A percentile compares a stretch with the other conserved stretches of the same genome.
Evolutionary conservation across 228 moss, liverwort and hornwort genomes (phyloP).

Genomic region (Sphagnum magellanicum): DNA sequence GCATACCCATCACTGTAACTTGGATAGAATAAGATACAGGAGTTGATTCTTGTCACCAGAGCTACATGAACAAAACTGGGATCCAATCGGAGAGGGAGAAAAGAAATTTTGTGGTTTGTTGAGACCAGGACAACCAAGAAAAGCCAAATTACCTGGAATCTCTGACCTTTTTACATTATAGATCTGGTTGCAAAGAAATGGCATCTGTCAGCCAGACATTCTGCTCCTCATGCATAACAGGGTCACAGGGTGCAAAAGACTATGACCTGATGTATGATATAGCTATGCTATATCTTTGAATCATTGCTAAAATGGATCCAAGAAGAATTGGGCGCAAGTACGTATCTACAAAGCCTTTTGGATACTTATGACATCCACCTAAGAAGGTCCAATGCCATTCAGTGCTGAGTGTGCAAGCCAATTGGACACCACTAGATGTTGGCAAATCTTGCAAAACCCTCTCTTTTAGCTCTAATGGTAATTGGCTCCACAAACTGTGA

Average conservation of each 20-base stretch:
- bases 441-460: background rate
- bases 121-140: too few relatives aligned
- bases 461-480: background rate
- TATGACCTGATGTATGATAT: background rate
- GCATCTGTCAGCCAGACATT: too few relatives aligned
- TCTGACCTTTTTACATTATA: too few relatives aligned
- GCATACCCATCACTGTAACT: too few relatives aligned
- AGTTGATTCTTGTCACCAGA: too few relatives aligned
- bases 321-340: background rate
- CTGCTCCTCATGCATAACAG: too few relatives aligned
- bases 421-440: background rate
- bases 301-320: background rate
- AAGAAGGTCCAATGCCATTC: background rate
- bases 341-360: background rate
- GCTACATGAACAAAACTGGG: too few relatives aligned
- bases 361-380: background rate
- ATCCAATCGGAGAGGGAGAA: too few relatives aligned
- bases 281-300: background rate
- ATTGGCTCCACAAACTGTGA: background rate
- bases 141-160: too few relatives aligned
- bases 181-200: too few relatives aligned
- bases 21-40: too few relatives aligned
- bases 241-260: background rate
- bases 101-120: too few relatives aligned
- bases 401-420: background rate